These are phyloP conservation scores for Sisymbrium irio DNA, from an alignment of 345 rosid genomes.

Conservation along the genomic window DNA sequence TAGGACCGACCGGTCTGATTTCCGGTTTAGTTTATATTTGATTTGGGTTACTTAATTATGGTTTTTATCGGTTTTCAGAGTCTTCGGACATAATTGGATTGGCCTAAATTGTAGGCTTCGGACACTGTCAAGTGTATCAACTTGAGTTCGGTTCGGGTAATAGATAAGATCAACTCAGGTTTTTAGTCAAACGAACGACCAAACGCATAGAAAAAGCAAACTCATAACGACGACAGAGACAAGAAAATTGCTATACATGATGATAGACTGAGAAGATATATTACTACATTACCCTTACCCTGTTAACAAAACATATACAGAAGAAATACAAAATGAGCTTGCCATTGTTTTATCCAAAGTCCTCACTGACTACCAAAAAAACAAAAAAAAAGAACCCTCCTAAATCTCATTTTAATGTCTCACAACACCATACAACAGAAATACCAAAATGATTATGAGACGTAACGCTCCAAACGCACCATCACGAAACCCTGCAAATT, in stretches of 20 bases:
- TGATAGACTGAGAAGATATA: slow-evolving; percentile 25
- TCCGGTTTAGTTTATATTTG: neutral
- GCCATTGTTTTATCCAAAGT: slow-evolving; percentile 22
- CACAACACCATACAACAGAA: slow-evolving; percentile 39
- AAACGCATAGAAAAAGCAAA: neutral
- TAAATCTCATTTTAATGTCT: slow-evolving; percentile 30
- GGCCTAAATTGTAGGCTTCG: no score
- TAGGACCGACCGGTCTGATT: neutral
- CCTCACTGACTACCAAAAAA: slow-evolving; percentile 30
- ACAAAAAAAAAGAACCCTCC: neutral
- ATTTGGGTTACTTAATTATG: neutral
- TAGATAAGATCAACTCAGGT: neutral
- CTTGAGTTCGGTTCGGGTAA: neutral
- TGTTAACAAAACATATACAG: slow-evolving; percentile 29
- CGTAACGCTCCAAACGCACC: slow-evolving; percentile 42
- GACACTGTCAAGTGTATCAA: neutral
- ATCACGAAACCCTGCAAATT: slow-evolving; percentile 57
- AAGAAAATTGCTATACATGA: slow-evolving; percentile 30
- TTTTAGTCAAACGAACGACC: neutral
- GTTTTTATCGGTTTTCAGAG: neutral
- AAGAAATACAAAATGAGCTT: slow-evolving; percentile 19
- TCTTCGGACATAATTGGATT: neutral
- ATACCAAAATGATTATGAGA: slow-evolving; percentile 57
- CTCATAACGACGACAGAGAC: neutral
- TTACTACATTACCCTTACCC: slow-evolving; percentile 22